Base-by-base conservation (phyloP, 176 grass and related monocot genomes). In the Juncus effusus region DNA sequence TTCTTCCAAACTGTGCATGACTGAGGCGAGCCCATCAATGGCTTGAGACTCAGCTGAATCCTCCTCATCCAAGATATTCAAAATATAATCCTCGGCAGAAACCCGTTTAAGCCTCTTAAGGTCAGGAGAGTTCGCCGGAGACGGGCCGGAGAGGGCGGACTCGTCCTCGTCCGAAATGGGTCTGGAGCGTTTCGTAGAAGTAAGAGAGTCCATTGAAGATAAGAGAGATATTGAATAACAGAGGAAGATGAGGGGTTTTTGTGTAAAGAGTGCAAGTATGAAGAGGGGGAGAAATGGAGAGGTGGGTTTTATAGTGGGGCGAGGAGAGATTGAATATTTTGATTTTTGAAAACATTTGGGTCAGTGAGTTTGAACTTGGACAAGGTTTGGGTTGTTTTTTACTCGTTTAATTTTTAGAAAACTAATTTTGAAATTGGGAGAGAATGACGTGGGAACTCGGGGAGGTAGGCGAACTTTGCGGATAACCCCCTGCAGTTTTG, bases 1-100 rank as follows among this genome's bases (percentile, higher is more conserved):
- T 38, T 78, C 68, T 38, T 84, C 81, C 16, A 84, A 59, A 50
- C 69, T 84, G 13, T 69, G 76, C 75, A 84, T 84, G 15, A 84
- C 81, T 3, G 69, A 78, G 0, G 81, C 81, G 5, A 84, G 75
- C 16, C 65, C 61, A 14, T 67, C 69, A 3, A 59, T 54, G 7
- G 49, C 68, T n/a, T 28, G 55, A 47, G 40, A 40, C 51, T 8
- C 81, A 37, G 58, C 60, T 6, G 45, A 56, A 7, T 74, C 65
- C 12, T 59, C 69, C 16, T 78, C 81, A 15, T 83, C 81, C 15
- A 78, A 19, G 13, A 81, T 67, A 13, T 62, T 51, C 2, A 81
- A 50, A 12, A 78, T 35, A 15, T 73, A 60, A 16, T 78, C 69
- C 13, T 59, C 75, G 8, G 67, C 67, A 7, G 39, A 42, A 52